Evolutionary conservation across 805 yeast species (phyloP).

Genomic region (Candida ulmi): DNA sequence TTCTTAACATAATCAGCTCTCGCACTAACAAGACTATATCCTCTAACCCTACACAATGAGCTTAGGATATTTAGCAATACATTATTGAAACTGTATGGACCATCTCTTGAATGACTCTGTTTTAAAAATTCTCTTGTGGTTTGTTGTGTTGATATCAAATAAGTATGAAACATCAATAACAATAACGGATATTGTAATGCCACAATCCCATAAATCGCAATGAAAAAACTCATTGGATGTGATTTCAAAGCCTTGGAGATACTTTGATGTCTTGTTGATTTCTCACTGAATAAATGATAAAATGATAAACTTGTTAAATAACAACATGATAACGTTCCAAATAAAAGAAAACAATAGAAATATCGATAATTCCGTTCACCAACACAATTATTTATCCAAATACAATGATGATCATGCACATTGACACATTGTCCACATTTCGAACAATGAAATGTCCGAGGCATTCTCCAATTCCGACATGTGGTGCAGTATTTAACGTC

Average conservation of each 20-base stretch:
- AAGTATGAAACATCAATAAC: conserved; percentile 48
- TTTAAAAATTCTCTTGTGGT: conserved; percentile 70
- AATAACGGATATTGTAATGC: conserved; percentile 50
- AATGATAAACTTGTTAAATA: conserved; percentile 27
- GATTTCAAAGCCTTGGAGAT: conserved; percentile 20
- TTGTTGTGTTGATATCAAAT: conserved; percentile 48
- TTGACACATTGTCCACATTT: conserved; percentile 58
- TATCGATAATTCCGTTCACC: conserved; percentile 68
- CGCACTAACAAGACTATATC: conserved; percentile 27
- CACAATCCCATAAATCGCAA: conserved; percentile 44
- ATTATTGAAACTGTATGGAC: conserved; percentile 33
- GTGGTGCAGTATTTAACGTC: conserved; percentile 53
- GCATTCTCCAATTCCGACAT: conserved; percentile 73
- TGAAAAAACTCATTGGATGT: conserved; percentile 40
- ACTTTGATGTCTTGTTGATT: conserved; percentile 4
- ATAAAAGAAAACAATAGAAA: conserved; percentile 47
- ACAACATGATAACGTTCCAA: conserved; percentile 26
- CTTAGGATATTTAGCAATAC: conserved; percentile 25
- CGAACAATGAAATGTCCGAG: conserved; percentile 70
- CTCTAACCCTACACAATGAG: conserved; percentile 34
- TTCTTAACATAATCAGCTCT: conserved; percentile 26
- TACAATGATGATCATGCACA: conserved; percentile 33
- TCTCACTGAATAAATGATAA: conserved; percentile 24
- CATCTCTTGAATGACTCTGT: conserved; percentile 33
- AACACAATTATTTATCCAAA: conserved; percentile 68